Evolutionary conservation across 176 grass and related monocot genomes (phyloP).

Genomic region (Avena insularis): DNA sequence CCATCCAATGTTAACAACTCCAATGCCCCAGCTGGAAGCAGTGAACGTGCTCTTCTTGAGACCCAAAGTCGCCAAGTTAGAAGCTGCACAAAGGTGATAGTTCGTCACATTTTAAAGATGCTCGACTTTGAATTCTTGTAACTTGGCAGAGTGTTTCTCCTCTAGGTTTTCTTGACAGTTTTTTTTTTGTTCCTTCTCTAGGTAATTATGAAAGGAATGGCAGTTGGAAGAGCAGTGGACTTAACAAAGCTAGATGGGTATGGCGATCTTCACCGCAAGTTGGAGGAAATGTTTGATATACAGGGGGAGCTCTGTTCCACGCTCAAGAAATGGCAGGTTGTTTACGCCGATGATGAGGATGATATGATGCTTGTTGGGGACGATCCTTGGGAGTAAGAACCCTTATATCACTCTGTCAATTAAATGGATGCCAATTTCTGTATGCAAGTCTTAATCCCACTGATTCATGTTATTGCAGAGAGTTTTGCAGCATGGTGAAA

Average conservation of each 20-base stretch:
- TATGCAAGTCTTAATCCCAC: conserved; percentile 31
- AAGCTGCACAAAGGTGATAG: conserved; percentile 92
- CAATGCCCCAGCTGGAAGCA: conserved; percentile 54
- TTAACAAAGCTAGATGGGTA: conserved; percentile 79
- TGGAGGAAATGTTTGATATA: conserved; percentile 86
- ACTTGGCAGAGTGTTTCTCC: conserved; percentile 24
- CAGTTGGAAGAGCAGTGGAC: conserved; percentile 90
- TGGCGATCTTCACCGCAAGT: conserved; percentile 63
- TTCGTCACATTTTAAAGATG: conserved; percentile 32
- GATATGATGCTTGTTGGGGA: conserved; percentile 97
- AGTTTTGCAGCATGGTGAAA: conserved; percentile 82
- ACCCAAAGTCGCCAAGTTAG: conserved; percentile 72
- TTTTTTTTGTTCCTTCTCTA: conserved; percentile 32
- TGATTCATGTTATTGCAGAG: conserved; percentile 59
- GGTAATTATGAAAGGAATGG: conserved; percentile 96
- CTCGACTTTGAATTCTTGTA: conserved; percentile 9
- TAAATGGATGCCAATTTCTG: not conserved
- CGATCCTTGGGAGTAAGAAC: conserved; percentile 93
- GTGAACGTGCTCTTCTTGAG: conserved; percentile 58
- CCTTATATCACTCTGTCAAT: not conserved
- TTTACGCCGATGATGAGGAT: conserved; percentile 88
- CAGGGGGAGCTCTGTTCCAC: conserved; percentile 61
- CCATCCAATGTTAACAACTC: conserved; percentile 64
- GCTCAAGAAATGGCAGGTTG: conserved; percentile 73
- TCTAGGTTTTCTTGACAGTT: conserved; percentile 74